Conservation (phyloP, 768 basidiomycete genomes). For the Russula emetica region DNA sequence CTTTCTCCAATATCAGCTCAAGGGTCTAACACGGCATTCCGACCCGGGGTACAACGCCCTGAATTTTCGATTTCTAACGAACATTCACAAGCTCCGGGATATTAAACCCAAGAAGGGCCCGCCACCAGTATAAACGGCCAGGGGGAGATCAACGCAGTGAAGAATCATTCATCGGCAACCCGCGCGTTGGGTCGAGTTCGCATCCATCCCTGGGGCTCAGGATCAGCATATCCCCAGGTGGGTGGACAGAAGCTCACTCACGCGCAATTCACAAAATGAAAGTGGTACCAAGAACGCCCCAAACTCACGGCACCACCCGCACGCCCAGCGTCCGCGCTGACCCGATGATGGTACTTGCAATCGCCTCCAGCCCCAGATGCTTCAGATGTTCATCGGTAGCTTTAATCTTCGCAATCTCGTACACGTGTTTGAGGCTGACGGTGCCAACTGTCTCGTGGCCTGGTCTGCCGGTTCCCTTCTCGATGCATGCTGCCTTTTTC, state of each 20-base stretch:
- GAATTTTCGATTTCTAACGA: slow-evolving; percentile 27
- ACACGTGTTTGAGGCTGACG: slow-evolving; percentile 92
- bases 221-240: slow-evolving; percentile 22
- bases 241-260: slow-evolving; percentile 15
- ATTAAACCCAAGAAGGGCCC: slow-evolving; percentile 24
- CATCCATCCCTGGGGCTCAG: slow-evolving; percentile 4
- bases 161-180: slow-evolving; percentile 21
- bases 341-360: slow-evolving; percentile 84
- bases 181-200: slow-evolving; percentile 15
- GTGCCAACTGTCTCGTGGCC: slow-evolving; percentile 76
- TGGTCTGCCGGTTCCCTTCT: slow-evolving; percentile 83
- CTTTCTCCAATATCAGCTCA: slow-evolving; percentile 26
- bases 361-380: slow-evolving; percentile 79
- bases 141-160: slow-evolving; percentile 18
- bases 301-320: slow-evolving; percentile 75
- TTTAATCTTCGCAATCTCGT: slow-evolving; percentile 98
- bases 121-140: slow-evolving; percentile 23
- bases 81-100: slow-evolving; percentile 28
- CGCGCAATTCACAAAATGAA: slow-evolving; percentile 12
- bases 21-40: slow-evolving; percentile 24
- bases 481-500: slow-evolving; percentile 84
- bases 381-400: slow-evolving; percentile 83
- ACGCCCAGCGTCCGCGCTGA: slow-evolving; percentile 87
- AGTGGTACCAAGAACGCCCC: slow-evolving; percentile 19
- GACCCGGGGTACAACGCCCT: slow-evolving; percentile 22